phyloP scores from a whole-genome alignment of 108 stramenopile species.

The Mayamaea pseudoterrestris region DNA sequence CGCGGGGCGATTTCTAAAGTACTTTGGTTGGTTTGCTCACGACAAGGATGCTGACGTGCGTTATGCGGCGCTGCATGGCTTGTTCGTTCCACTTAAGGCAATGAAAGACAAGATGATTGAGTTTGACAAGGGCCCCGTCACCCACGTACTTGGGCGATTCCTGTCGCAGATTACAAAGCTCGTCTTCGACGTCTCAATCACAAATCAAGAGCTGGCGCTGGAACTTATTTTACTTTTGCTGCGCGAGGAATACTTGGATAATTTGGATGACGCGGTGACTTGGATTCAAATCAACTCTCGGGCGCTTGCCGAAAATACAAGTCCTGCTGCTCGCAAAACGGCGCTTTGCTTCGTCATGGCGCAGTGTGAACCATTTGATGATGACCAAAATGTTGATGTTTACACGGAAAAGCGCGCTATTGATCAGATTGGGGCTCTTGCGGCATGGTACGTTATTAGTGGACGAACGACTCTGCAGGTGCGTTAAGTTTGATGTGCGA shows the following conservation, averaged over 20 bases:
- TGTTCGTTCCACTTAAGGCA: constrained; percentile 28
- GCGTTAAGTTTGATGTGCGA: not conserved
- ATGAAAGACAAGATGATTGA: constrained; percentile 17
- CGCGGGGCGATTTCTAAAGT: constrained; percentile 78
- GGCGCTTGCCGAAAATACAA: constrained; percentile 44
- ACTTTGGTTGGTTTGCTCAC: constrained; percentile 80
- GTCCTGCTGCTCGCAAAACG: constrained; percentile 38
- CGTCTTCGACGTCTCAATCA: constrained; percentile 35
- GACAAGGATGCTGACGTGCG: constrained; percentile 63
- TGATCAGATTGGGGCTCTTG: constrained; percentile 41
- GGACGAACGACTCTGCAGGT: not conserved
- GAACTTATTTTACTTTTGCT: constrained; percentile 42
- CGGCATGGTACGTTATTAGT: constrained; percentile 23
- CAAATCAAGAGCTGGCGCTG: constrained; percentile 71
- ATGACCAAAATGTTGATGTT: constrained; percentile 6
- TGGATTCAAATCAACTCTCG: constrained; percentile 72
- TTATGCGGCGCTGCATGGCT: constrained; percentile 41
- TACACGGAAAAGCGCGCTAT: not conserved
- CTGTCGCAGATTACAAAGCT: constrained; percentile 49
- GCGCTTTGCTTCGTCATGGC: constrained; percentile 75
- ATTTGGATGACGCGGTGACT: constrained; percentile 53
- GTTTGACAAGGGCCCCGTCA: constrained; percentile 43
- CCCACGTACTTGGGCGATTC: constrained; percentile 62
- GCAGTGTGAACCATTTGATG: constrained; percentile 80
- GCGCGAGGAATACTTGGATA: constrained; percentile 65